Evolutionary conservation across 2,329 filamentous ascomycete genomes (phyloP).

Genomic region (Rhytidhysteron rufulum): DNA sequence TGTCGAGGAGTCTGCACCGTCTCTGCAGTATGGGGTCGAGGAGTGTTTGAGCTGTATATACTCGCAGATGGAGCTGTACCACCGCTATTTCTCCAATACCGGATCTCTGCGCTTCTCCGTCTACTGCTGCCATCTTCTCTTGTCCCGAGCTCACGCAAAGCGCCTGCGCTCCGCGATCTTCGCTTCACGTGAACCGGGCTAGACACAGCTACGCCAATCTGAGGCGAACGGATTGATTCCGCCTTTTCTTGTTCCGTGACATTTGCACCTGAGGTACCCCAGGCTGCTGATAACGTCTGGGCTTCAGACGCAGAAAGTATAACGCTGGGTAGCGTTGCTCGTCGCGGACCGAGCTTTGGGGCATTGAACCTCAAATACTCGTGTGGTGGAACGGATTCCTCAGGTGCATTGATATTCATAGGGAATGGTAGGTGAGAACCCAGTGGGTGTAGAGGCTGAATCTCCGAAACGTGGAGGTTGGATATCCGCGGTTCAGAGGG

Average conservation of each 20-base stretch:
- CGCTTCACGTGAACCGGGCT: slow-evolving; percentile 22
- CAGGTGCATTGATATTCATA: slow-evolving; percentile 39
- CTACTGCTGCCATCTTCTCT: slow-evolving; percentile 17
- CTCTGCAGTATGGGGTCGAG: slow-evolving; percentile 28
- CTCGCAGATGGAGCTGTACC: slow-evolving; percentile 22
- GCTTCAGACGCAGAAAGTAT: slow-evolving; percentile 20
- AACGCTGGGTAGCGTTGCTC: slow-evolving; percentile 33
- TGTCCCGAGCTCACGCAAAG: slow-evolving; percentile 29
- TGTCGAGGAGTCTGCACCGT: slow-evolving; percentile 21
- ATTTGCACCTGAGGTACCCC: slow-evolving; percentile 19
- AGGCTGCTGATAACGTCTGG: slow-evolving; percentile 19
- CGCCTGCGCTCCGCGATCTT: slow-evolving; percentile 33
- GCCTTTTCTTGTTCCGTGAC: slow-evolving; percentile 21
- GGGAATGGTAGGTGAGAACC: slow-evolving; percentile 35
- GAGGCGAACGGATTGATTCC: slow-evolving; percentile 21
- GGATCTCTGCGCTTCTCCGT: slow-evolving; percentile 32
- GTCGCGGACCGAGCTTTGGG: slow-evolving; percentile 20
- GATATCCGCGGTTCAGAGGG: slow-evolving; percentile 26
- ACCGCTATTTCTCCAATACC: slow-evolving; percentile 31
- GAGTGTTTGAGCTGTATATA: slow-evolving; percentile 23
- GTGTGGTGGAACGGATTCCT: slow-evolving; percentile 28
- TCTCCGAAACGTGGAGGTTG: slow-evolving; percentile 28
- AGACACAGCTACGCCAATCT: slow-evolving; percentile 35
- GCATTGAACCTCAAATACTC: slow-evolving; percentile 33
- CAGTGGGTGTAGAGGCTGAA: slow-evolving; percentile 30